A percentile compares a stretch with the other conserved stretches of the same genome.
phyloP scores from a whole-genome alignment of 2,329 filamentous ascomycete genomes.

The Parastagonospora avenae region DNA sequence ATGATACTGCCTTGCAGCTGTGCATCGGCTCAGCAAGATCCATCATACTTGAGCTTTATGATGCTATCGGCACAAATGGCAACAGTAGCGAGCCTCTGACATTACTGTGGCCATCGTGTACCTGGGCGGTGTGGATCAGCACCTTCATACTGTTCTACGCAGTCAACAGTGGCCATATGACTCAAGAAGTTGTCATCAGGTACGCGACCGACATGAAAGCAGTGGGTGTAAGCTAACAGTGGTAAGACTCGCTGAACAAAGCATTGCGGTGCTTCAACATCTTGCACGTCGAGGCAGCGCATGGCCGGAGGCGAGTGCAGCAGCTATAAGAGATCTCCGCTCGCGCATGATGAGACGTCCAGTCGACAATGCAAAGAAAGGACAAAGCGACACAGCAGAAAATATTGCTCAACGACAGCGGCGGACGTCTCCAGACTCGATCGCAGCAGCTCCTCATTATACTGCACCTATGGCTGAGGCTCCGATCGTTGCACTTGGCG shows the following conservation, averaged over 20 bases:
- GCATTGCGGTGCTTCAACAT: conserved; percentile 31
- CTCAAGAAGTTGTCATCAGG: conserved; percentile 47
- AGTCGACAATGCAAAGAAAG: neutral
- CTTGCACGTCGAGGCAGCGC: conserved; percentile 31
- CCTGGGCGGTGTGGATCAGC: conserved; percentile 61
- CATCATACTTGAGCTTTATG: conserved; percentile 52
- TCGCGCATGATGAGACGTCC: conserved; percentile 16
- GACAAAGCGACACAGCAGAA: neutral
- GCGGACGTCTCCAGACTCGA: neutral
- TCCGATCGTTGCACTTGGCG: neutral
- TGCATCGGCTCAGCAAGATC: conserved; percentile 59
- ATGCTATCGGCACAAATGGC: conserved; percentile 20
- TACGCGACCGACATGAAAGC: conserved; percentile 24
- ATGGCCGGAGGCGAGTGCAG: conserved; percentile 38
- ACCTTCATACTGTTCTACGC: conserved; percentile 59
- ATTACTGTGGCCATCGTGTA: conserved; percentile 58
- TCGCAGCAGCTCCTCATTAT: neutral
- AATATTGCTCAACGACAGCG: neutral
- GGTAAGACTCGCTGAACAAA: conserved; percentile 30
- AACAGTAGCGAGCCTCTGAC: conserved; percentile 32
- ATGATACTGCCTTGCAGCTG: conserved; percentile 56
- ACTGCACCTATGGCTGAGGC: neutral
- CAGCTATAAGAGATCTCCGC: conserved; percentile 31
- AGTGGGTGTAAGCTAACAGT: conserved; percentile 3
- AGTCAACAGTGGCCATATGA: conserved; percentile 53